Evolutionary conservation across 257 asterid species (phyloP), one percentile per base, ranked within the genome.

Genomic region (Petunia secreta): DNA sequence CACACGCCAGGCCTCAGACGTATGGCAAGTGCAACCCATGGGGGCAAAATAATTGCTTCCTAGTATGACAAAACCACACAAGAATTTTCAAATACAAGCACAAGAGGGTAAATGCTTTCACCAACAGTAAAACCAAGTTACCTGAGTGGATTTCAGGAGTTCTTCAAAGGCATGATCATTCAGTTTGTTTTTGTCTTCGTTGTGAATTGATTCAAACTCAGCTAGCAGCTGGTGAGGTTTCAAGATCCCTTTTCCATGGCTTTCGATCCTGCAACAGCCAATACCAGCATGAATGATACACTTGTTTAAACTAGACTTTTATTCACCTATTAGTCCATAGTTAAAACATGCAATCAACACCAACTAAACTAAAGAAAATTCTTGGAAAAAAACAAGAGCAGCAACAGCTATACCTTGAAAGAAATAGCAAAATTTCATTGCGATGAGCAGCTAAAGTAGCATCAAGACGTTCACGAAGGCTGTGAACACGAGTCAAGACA

Each of bases 1-100:
- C 98, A 95, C 57, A 95, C 97, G 16, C 99, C 98, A 0, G 98
- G 98, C 86, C 98, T 84, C 46, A 93, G 81, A n/a, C 98, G 97
- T 57, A 95, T 91, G 1, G 99, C 98, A 16, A 95, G 95, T 8
- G 94, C 99, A 79, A 95, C 97, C 98, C 99, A 92, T 9, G 99
- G 99, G 58, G 98, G 89, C 80, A 88, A 63, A 64, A 93, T 96
- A 62, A 95, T 90, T 8, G 99, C 97, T 87, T 95, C 99, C 98
- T 94, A 44, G 2, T 46, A 50, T 63, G 63, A 6, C n/a, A 9
- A 78, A 25, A 63, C 25, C 15, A 16, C 75, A 63, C 11, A 60
- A 75, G 1, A 41, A 8, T 1, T 6, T 13, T 7, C 46, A n/a
- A 73, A 43, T 53, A 38, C 62, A 8, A n/a, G 5, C 64, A 65